Conservation (phyloP, 495 filamentous ascomycete genomes). For the Melanomma pulvis-pyrius region DNA sequence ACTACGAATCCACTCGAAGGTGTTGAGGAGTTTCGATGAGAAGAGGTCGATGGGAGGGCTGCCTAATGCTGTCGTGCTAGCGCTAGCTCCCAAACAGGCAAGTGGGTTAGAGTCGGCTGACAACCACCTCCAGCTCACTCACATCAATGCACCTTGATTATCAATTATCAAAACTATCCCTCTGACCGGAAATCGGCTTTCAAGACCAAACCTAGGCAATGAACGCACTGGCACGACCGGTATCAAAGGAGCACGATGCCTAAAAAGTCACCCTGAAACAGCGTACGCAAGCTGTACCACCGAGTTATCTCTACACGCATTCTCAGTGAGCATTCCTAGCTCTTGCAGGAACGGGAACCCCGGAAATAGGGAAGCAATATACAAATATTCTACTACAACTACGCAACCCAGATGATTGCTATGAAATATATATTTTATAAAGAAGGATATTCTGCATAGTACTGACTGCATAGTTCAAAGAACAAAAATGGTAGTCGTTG, state of each 20-base stretch:
- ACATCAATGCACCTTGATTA: neutral
- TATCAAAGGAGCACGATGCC: neutral
- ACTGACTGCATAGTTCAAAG: too few species aligned
- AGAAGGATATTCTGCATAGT: too few species aligned
- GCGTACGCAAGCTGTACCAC: neutral
- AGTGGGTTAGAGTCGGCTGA: neutral
- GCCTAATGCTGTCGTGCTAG: neutral
- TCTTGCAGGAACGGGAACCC: too few species aligned
- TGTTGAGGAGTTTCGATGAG: neutral
- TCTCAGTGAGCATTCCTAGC: neutral
- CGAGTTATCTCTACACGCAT: neutral
- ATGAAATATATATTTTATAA: too few species aligned
- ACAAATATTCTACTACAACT: too few species aligned
- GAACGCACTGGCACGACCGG: too few species aligned
- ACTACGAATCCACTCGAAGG: neutral
- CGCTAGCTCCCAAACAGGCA: neutral
- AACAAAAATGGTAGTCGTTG: too few species aligned
- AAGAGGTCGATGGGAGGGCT: neutral
- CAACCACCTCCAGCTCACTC: neutral
- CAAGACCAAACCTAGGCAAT: too few species aligned
- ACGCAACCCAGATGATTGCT: too few species aligned
- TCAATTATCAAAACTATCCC: neutral
- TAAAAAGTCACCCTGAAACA: neutral
- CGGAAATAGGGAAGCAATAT: too few species aligned
- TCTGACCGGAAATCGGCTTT: neutral